Evolutionary conservation across 2,329 filamentous ascomycete species (phyloP), one percentile per base, ranked within the genome.

Genomic region (Tetracladium maxilliforme): DNA sequence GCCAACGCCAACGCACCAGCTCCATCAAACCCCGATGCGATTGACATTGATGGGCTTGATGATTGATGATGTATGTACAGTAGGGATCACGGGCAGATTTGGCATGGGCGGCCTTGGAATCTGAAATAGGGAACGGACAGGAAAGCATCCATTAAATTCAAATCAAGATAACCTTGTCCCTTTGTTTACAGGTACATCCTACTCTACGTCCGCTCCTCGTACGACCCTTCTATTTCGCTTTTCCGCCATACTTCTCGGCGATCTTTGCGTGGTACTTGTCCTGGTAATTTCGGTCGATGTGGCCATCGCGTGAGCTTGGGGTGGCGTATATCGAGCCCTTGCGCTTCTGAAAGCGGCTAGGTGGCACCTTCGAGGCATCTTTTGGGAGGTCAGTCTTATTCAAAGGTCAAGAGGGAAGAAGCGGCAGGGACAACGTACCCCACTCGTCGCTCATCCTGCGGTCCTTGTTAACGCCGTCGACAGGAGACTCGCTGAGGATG

Each of bases 11-110:
- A 65, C 6, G n/a, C n/a, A n/a, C n/a, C n/a, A n/a, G n/a, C n/a
- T n/a, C n/a, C n/a, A n/a, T n/a, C n/a, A n/a, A 93, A 93, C 43
- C 83, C 84, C 3, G 84, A 93, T 43, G 82, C 80, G 14, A 90
- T 93, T 45, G 70, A 83, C 41, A 63, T 84, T 36, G 79, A 90
- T 48, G 73, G 56, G 34, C 60, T 79, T 52, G 74, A 80, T 45
- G 71, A n/a, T n/a, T n/a, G n/a, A n/a, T n/a, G n/a, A n/a, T n/a
- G n/a, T n/a, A n/a, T n/a, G n/a, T n/a, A n/a, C n/a, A n/a, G n/a
- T n/a, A n/a, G n/a, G n/a, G n/a, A n/a, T n/a, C n/a, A n/a, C n/a
- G n/a, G n/a, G n/a, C n/a, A n/a, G n/a, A n/a, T n/a, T n/a, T n/a
- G n/a, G n/a, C n/a, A n/a, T n/a, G n/a, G n/a, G n/a, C n/a, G n/a